These are phyloP conservation scores for Solanum chiquidenum DNA, from an alignment of 257 asterid species.

Conservation along the genomic window DNA sequence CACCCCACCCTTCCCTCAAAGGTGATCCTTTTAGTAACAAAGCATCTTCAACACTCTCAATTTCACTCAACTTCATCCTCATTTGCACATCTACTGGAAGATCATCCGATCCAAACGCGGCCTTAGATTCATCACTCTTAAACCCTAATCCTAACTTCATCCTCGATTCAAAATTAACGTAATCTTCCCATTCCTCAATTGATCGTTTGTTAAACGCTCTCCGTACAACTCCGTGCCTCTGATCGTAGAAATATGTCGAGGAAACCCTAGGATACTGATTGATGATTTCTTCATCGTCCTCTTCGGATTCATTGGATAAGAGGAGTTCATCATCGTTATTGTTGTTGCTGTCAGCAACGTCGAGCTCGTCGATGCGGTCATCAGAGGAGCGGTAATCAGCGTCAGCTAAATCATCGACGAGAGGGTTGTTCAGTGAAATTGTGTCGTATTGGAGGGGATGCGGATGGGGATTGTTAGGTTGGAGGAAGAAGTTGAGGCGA, in stretches of 20 bases:
- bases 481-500: conserved; percentile 69
- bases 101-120: conserved; percentile 80
- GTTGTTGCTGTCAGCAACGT: conserved; percentile 35
- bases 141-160: conserved; percentile 50
- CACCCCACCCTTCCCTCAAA: conserved; percentile 97
- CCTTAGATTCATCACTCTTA: conserved; percentile 18
- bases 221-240: conserved; percentile 48
- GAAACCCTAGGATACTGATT: conserved; percentile 14
- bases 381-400: conserved; percentile 38
- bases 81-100: conserved; percentile 61
- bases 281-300: conserved; percentile 10
- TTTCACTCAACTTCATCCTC: conserved; percentile 46
- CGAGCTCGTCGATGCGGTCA: conserved; percentile 94
- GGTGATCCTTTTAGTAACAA: conserved; percentile 76
- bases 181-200: conserved; percentile 95
- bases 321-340: conserved; percentile 35
- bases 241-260: conserved; percentile 62
- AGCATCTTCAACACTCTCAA: conserved; percentile 63
- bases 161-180: conserved; percentile 54
- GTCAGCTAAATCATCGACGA: conserved; percentile 69
- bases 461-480: conserved; percentile 40
- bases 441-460: conserved; percentile 36
- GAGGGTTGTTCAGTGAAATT: conserved; percentile 34
- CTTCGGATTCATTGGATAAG: conserved; percentile 15
- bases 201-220: conserved; percentile 62